Base-by-base conservation (phyloP, 2,329 filamentous ascomycete genomes). In the Thermothelomyces thermophilus region DNA sequence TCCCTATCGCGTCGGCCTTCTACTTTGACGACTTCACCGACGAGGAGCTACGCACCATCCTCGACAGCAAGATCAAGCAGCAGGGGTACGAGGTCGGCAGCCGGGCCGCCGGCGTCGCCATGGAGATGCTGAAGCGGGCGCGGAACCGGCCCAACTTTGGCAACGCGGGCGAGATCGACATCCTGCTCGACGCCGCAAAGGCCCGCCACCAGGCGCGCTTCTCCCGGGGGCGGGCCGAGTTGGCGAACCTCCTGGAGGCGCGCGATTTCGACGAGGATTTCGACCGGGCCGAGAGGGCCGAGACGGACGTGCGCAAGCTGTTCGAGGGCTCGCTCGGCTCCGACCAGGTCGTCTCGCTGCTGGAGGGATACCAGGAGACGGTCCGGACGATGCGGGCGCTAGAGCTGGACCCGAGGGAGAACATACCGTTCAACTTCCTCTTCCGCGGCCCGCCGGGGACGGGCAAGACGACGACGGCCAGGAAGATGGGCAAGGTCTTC, bases 121-220 rank as follows among this genome's bases (percentile, higher is more conserved):
- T 82, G 50, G 79, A 83, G 3, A 69, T 83, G n/a, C 69, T 90
- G 0, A 66, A 68, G 6, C 73, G 82, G 3, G 75, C 77, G 1
- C 76, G 83, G 0, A 84, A 84, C 55, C 72, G 78, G 0, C 75
- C 76, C 0, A 77, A 85, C 54, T 87, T 87, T 61, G 80, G 86
- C 1, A 90, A 91, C 58, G 85, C 80, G 0, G 80, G 84, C 0
- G 85, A 88, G 54, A 77, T 93, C 16, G 84, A 91, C 41, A 85
- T 77, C n/a, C 61, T 88, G 0, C 68, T 87, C 0, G 72, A 79
- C 42, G 62, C 63, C 1, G 77, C 83, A 1, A 86, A 85, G 53
- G 52, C 53, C 3, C 58, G 61, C 0, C 63, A 70, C 30, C 65
- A 69, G 46, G 54, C 52, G 9, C 56, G 66, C 1, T n/a, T 62